These are phyloP conservation scores for Zymoseptoria passerinii DNA, from an alignment of 2,329 filamentous ascomycete genomes.

Conservation along the genomic window DNA sequence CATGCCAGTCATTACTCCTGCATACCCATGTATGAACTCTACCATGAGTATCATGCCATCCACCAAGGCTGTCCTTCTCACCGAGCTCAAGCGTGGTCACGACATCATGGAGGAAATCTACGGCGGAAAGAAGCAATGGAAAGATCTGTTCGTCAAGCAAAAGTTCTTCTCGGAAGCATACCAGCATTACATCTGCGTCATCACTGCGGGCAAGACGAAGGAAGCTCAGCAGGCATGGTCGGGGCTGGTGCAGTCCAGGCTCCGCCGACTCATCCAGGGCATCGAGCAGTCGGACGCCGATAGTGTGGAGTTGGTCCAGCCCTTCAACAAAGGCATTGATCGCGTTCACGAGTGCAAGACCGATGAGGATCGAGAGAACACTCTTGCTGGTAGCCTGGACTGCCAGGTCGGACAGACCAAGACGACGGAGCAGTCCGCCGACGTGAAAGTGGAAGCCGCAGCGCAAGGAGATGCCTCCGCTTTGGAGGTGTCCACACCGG, in stretches of 20 bases:
- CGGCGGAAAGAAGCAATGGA: conserved; percentile 68
- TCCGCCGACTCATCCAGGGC: conserved; percentile 73
- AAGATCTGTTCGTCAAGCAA: conserved; percentile 79
- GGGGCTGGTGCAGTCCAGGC: conserved; percentile 86
- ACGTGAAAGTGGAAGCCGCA: conserved; percentile 42
- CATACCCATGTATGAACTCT: conserved; percentile 95
- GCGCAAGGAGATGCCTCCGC: conserved; percentile 35
- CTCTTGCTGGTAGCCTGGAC: conserved; percentile 53
- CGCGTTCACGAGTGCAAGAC: conserved; percentile 63
- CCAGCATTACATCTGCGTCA: conserved; percentile 90
- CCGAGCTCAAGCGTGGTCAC: conserved; percentile 70
- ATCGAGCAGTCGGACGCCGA: conserved; percentile 68
- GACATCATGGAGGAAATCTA: conserved; percentile 75
- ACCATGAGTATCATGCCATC: conserved; percentile 90
- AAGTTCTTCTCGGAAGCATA: conserved; percentile 89
- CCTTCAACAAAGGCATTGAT: conserved; percentile 89
- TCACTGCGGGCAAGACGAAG: conserved; percentile 71
- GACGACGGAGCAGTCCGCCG: conserved; percentile 44
- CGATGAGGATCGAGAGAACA: conserved; percentile 53
- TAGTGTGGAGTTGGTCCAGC: conserved; percentile 69
- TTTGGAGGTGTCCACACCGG: conserved; percentile 29
- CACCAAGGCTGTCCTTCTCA: conserved; percentile 73
- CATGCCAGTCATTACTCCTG: conserved; percentile 97
- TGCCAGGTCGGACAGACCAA: conserved; percentile 53
- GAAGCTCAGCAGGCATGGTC: conserved; percentile 83